Evolutionary conservation across 345 rosid genomes (phyloP), one percentile per base, ranked within the genome.

Genomic region (Turritis glabra): DNA sequence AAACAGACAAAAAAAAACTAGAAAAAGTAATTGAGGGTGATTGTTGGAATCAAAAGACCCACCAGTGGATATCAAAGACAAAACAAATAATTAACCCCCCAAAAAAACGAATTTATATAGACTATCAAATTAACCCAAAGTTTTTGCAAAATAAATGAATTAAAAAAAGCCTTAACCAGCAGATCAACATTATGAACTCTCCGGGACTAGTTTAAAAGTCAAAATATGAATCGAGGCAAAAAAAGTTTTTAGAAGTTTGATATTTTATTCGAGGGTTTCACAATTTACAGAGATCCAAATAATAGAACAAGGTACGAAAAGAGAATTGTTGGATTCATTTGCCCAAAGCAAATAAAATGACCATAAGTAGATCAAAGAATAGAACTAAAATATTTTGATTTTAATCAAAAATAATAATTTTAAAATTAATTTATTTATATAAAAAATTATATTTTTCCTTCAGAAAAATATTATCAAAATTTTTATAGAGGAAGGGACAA

Each of bases 11-110:
- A 27, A 68, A 2, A n/a, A 33, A 32, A 33, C 2, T 2, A 35
- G 10, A 47, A 26, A 26, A 74, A 14, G 18, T 26, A 61, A 25
- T 37, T 64, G 50, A 72, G 52, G 59, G 14, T 19, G 56, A 17
- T 48, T 11, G 63, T 22, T n/a, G 60, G 43, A 54, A 62, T 41
- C 56, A 21, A 21, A 64, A 52, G 47, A 64, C 27, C 64, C 57
- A 32, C 57, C 69, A 37, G 47, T 58, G 17, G 35, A 22, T 22
- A 33, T 6, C 15, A 44, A 57, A 47, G 30, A 46, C 26, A 0
- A 3, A 35, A 43, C 57, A 55, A 35, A 37, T 14, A 56, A 55
- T 56, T 18, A 29, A 64, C 19, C 12, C 14, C 19, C 12, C 14
- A 68, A 41, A 40, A 35, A 52, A 40, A 2, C 17, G 40, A 65